Conservation (phyloP, 352 stramenopile species). For the Pythium sp. region DNA sequence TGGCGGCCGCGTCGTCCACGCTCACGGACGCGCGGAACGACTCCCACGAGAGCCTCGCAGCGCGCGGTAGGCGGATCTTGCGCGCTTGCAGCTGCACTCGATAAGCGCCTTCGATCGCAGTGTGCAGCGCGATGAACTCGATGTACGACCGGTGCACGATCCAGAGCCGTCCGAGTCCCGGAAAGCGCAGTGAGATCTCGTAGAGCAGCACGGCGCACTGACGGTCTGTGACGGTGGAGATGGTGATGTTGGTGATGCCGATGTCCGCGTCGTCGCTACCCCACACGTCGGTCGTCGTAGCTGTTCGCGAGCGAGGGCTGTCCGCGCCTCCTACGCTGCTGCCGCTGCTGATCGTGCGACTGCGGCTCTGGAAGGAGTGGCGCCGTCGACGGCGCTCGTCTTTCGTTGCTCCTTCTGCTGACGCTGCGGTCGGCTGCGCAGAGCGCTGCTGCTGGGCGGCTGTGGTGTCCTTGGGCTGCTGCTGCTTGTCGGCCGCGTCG, state of each 20-base stretch:
- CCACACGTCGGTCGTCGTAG: conserved; percentile 24
- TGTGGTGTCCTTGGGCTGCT: not conserved
- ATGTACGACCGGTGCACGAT: conserved; percentile 43
- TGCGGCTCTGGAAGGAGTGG: conserved; percentile 7
- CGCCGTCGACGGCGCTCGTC: not conserved
- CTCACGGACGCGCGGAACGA: conserved; percentile 22
- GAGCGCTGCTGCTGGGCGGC: not conserved
- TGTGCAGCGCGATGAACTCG: conserved; percentile 53
- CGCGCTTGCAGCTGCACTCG: conserved; percentile 29
- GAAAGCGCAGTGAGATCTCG: conserved; percentile 61
- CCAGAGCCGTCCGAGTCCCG: conserved; percentile 36
- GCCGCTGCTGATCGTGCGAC: not conserved
- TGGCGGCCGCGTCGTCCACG: conserved; percentile 22
- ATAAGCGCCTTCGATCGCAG: conserved; percentile 26
- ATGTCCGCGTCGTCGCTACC: conserved; percentile 43
- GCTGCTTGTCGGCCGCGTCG: too few relatives aligned
- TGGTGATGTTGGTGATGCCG: conserved; percentile 39
- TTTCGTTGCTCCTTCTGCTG: not conserved
- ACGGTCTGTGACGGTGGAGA: conserved; percentile 14
- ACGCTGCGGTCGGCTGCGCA: not conserved
- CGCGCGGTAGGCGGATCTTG: conserved; percentile 42
- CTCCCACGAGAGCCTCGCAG: conserved; percentile 35
- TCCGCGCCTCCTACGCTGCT: not conserved
- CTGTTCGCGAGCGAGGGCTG: not conserved
- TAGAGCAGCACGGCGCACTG: conserved; percentile 26